Percentiles rank a stretch among this genome's conserved stretches.
These are phyloP conservation scores for Fusarium udum DNA, from an alignment of 2,329 filamentous ascomycete genomes.

Conservation along the genomic window DNA sequence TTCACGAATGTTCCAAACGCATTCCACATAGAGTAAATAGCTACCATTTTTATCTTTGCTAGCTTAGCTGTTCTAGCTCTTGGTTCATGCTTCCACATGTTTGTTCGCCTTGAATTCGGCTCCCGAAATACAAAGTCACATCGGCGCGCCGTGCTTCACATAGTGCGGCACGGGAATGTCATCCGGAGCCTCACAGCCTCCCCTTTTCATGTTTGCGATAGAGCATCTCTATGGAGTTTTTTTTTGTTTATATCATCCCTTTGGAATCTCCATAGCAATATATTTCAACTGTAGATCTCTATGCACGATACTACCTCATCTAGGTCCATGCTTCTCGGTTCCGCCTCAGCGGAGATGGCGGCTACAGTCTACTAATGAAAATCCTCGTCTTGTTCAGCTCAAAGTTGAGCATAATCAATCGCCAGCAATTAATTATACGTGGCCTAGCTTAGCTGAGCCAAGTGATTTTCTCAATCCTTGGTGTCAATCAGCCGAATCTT, in stretches of 20 bases:
- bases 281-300: constrained; percentile 16
- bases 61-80: not conserved
- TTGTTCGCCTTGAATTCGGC: not conserved
- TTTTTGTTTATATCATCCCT: not conserved
- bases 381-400: not conserved
- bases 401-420: constrained; percentile 8
- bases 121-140: constrained; percentile 1
- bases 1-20: constrained; percentile 25
- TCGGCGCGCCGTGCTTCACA: constrained; percentile 17
- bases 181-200: constrained; percentile 18
- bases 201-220: not conserved
- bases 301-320: constrained; percentile 22
- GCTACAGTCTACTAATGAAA: constrained; percentile 3
- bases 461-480: constrained; percentile 22
- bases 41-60: not conserved
- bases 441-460: not conserved
- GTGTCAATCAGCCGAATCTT: constrained; percentile 23
- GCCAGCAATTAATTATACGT: not conserved
- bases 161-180: constrained; percentile 20
- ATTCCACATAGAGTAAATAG: constrained; percentile 7
- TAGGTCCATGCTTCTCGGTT: constrained; percentile 12
- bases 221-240: not conserved
- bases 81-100: not conserved
- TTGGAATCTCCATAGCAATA: constrained; percentile 2
- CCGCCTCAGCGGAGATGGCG: constrained; percentile 6